Percentiles rank a stretch among this genome's conserved stretches.
phyloP scores from a whole-genome alignment of 495 filamentous ascomycete species.

The Aspergillus olivimuriae region DNA sequence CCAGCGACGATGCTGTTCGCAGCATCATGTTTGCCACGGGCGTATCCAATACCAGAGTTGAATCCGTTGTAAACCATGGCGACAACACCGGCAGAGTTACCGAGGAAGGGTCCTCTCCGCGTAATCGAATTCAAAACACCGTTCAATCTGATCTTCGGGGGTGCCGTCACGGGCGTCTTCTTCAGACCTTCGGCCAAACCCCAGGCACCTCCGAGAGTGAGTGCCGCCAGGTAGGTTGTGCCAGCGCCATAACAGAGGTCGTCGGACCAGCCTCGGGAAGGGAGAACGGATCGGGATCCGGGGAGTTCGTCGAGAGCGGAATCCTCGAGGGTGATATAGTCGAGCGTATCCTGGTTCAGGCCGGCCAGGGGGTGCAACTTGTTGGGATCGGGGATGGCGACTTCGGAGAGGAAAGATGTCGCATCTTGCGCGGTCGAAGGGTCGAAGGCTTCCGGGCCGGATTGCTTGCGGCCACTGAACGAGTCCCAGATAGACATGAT shows the following conservation, averaged over 20 bases:
- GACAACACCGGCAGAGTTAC: conserved; percentile 90
- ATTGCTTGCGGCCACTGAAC: conserved; percentile 73
- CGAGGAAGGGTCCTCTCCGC: conserved; percentile 88
- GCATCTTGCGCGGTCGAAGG: conserved; percentile 67
- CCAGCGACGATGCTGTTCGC: conserved; percentile 83
- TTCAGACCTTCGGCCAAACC: conserved; percentile 81
- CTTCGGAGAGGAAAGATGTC: conserved; percentile 68
- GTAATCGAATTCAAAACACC: conserved; percentile 90
- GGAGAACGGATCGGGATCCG: conserved; percentile 75
- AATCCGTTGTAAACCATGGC: conserved; percentile 92
- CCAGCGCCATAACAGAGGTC: conserved; percentile 97
- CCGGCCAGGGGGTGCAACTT: conserved; percentile 90
- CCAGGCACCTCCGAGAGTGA: conserved; percentile 87
- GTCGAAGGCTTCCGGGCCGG: conserved; percentile 56
- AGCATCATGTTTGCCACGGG: conserved; percentile 84
- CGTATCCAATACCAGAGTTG: conserved; percentile 83
- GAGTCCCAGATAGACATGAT: conserved; percentile 82
- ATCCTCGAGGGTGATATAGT: conserved; percentile 92
- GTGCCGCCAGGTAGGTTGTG: conserved; percentile 79
- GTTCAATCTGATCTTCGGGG: conserved; percentile 87
- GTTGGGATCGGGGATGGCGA: conserved; percentile 72
- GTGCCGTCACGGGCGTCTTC: conserved; percentile 62
- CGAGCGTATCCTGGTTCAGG: conserved; percentile 82
- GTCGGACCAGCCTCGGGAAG: conserved; percentile 94
- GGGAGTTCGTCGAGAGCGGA: conserved; percentile 82